These are phyloP conservation scores for Ampelocalamus luodianensis DNA, from an alignment of 176 grass and related monocot genomes.

Conservation along the genomic window DNA sequence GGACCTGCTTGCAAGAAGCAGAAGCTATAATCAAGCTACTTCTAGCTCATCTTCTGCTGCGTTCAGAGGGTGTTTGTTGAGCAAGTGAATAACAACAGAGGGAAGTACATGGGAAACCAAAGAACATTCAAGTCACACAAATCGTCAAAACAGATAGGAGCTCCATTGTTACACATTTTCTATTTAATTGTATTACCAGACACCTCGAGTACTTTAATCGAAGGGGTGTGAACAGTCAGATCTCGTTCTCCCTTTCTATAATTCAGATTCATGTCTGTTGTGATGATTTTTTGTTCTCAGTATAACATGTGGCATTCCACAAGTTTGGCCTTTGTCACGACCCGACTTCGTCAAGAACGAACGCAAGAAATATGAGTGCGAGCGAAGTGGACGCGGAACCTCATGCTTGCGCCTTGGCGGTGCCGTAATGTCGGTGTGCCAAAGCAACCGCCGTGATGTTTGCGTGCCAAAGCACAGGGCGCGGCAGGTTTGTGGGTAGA, in stretches of 20 bases:
- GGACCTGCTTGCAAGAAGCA: constrained; percentile 44
- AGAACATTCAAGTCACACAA: background rate
- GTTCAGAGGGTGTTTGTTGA: background rate
- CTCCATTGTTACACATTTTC: background rate
- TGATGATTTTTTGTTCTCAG: constrained; percentile 30
- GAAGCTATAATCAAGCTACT: constrained; percentile 39
- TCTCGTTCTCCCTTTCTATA: constrained; percentile 5
- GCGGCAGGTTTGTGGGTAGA: too few relatives aligned
- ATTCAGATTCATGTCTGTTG: constrained; percentile 15
- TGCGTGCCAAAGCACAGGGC: too few relatives aligned
- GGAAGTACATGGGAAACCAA: background rate
- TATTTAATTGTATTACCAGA: constrained; percentile 36
- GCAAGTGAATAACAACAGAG: constrained; percentile 34
- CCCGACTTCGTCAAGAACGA: too few relatives aligned
- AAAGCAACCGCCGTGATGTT: too few relatives aligned
- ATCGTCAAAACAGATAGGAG: constrained; percentile 9
- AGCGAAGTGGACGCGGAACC: too few relatives aligned
- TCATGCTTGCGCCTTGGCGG: too few relatives aligned
- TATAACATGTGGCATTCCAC: constrained; percentile 34
- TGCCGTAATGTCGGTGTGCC: too few relatives aligned
- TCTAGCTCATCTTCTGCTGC: constrained; percentile 23
- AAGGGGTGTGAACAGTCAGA: constrained; percentile 2
- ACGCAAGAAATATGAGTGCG: too few relatives aligned
- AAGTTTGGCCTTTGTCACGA: constrained; percentile 18
- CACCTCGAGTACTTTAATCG: constrained; percentile 5